Evolutionary conservation across 176 grass and related monocot genomes (phyloP).

Genomic region (Miscanthus lutarioriparius): DNA sequence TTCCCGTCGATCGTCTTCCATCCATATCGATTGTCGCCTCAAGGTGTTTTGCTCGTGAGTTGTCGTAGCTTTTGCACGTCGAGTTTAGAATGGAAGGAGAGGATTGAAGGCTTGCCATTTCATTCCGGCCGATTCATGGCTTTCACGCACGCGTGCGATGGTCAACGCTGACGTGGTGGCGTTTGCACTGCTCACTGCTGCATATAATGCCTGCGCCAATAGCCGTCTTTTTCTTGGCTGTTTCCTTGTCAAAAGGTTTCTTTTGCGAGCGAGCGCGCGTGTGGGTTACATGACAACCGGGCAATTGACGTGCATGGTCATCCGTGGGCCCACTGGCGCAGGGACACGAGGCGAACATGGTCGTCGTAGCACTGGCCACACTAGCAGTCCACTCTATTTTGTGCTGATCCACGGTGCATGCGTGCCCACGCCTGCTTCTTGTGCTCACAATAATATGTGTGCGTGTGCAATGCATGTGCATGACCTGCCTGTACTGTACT

Average conservation of each 20-base stretch:
- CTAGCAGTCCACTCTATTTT: background rate
- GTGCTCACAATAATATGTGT: background rate
- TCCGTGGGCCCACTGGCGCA: background rate
- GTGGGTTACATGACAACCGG: background rate
- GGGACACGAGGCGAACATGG: slow-evolving; percentile 6
- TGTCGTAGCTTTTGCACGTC: background rate
- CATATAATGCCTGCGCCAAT: slow-evolving; percentile 20
- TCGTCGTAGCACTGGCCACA: background rate
- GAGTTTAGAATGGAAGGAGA: background rate
- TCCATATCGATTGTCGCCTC: background rate
- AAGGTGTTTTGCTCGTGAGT: background rate
- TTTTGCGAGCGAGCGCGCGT: background rate
- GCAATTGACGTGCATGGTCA: slow-evolving; percentile 13
- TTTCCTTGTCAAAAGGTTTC: slow-evolving; percentile 1
- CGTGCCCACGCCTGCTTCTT: background rate
- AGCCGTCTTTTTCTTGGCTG: background rate
- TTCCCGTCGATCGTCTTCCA: background rate
- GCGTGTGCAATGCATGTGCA: background rate
- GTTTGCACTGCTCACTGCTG: background rate
- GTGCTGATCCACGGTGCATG: background rate
- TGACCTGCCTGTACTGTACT: background rate
- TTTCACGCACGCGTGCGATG: background rate
- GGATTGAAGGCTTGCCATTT: slow-evolving; percentile 12
- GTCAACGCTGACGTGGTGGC: slow-evolving; percentile 32
- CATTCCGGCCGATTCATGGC: background rate